phyloP scores from a whole-genome alignment of 306 rosid genomes.

The Prunus mume region DNA sequence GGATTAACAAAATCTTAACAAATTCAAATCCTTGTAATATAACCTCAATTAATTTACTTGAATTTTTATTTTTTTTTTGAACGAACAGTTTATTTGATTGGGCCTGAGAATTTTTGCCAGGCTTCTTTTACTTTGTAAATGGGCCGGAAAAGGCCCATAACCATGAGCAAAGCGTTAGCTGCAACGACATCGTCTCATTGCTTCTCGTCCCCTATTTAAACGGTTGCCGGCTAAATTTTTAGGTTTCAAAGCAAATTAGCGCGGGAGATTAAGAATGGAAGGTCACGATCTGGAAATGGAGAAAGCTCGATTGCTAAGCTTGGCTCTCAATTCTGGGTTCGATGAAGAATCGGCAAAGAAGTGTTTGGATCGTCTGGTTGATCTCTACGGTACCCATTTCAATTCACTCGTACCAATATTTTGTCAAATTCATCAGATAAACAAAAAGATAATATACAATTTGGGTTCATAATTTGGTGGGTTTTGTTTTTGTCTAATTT shows the following conservation, averaged over 20 bases:
- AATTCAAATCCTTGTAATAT: no score
- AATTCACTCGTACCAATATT: not conserved
- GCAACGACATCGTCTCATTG: not conserved
- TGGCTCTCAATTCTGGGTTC: constrained; percentile 82
- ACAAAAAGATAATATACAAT: not conserved
- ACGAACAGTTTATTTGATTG: not conserved
- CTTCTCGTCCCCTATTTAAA: not conserved
- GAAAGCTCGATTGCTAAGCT: constrained; percentile 69
- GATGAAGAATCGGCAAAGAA: constrained; percentile 58
- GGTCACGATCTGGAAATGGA: constrained; percentile 54
- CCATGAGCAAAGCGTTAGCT: not conserved
- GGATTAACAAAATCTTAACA: not conserved
- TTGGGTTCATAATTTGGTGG: not conserved
- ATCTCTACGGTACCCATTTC: constrained; percentile 65
- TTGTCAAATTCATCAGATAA: not conserved
- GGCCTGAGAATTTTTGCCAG: not conserved
- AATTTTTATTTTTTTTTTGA: not conserved
- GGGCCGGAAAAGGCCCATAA: not conserved
- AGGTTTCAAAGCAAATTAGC: constrained; percentile 28
- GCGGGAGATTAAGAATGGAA: constrained; percentile 53
- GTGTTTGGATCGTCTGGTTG: constrained; percentile 65
- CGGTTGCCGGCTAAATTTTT: not conserved
- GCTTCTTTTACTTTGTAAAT: not conserved
- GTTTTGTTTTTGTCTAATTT: not conserved
- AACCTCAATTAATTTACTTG: not conserved